Evolutionary conservation across 768 basidiomycete species (phyloP).

Genomic region (Mycena rosella): DNA sequence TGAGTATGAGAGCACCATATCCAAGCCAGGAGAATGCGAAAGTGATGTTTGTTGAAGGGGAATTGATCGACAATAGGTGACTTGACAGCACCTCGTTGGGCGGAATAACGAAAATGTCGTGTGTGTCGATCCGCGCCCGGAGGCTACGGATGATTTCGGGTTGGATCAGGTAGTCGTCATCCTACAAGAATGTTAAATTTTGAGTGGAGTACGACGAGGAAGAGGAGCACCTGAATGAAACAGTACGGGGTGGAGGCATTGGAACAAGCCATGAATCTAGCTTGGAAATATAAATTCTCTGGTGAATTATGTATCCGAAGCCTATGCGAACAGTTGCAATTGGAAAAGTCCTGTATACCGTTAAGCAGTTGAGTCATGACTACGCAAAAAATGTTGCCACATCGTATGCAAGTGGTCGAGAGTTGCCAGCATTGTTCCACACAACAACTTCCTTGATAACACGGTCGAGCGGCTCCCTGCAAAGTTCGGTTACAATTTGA

Average conservation of each 20-base stretch:
- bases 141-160: constrained; percentile 69
- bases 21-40: constrained; percentile 74
- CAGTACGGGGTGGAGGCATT: constrained; percentile 65
- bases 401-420: constrained; percentile 52
- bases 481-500: constrained; percentile 66
- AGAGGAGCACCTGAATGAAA: constrained; percentile 67
- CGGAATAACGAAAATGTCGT: constrained; percentile 67
- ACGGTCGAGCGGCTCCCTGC: constrained; percentile 57
- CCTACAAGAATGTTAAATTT: constrained; percentile 50
- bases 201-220: background rate
- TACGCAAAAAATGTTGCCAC: constrained; percentile 48
- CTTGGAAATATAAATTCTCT: constrained; percentile 70
- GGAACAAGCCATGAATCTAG: constrained; percentile 70
- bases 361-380: background rate
- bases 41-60: constrained; percentile 57
- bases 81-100: constrained; percentile 72
- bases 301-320: constrained; percentile 70
- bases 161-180: constrained; percentile 75
- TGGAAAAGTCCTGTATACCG: constrained; percentile 53
- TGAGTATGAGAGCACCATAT: constrained; percentile 68
- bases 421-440: constrained; percentile 80
- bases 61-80: constrained; percentile 59
- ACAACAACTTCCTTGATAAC: constrained; percentile 62
- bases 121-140: constrained; percentile 51
- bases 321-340: constrained; percentile 57